phyloP scores from a whole-genome alignment of 768 basidiomycete species.

The Chalciporus chontae region DNA sequence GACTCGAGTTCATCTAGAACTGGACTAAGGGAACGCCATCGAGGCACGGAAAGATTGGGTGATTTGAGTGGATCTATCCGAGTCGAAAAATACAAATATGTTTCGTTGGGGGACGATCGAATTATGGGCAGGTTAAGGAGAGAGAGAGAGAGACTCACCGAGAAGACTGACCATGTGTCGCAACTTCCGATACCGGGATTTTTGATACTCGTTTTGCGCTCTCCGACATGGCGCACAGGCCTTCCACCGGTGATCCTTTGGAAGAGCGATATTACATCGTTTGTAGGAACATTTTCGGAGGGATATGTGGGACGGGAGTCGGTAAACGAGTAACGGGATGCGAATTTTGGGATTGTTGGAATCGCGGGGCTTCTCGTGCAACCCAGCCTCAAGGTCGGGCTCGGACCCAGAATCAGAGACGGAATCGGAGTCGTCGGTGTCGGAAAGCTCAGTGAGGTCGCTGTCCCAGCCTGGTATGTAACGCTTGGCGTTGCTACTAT shows the following conservation, averaged over 20 bases:
- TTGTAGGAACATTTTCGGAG: slow-evolving; percentile 32
- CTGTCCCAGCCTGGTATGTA: slow-evolving; percentile 21
- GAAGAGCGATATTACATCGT: slow-evolving; percentile 34
- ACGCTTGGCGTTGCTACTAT: neutral
- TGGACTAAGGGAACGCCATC: slow-evolving; percentile 10
- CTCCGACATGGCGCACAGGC: slow-evolving; percentile 41
- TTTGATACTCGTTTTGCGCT: slow-evolving; percentile 35
- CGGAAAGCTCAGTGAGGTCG: slow-evolving; percentile 21
- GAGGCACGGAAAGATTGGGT: neutral
- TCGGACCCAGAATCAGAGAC: slow-evolving; percentile 1
- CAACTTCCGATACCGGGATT: slow-evolving; percentile 20
- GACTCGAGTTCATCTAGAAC: neutral
- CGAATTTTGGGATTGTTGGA: slow-evolving; percentile 13
- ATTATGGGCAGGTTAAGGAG: too few relatives aligned
- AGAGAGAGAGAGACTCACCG: slow-evolving; percentile 7
- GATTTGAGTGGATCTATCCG: neutral
- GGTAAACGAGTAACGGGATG: slow-evolving; percentile 20
- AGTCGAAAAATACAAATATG: too few relatives aligned
- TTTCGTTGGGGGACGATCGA: too few relatives aligned
- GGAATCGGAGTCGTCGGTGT: slow-evolving; percentile 4
- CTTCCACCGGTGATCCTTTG: slow-evolving; percentile 37
- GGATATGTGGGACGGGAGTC: slow-evolving; percentile 5
- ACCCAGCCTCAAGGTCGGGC: too few relatives aligned
- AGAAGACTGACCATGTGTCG: neutral
- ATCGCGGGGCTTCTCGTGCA: neutral